These are phyloP conservation scores for Alternaria brassicae DNA, from an alignment of 2,329 filamentous ascomycete species.

Conservation along the genomic window DNA sequence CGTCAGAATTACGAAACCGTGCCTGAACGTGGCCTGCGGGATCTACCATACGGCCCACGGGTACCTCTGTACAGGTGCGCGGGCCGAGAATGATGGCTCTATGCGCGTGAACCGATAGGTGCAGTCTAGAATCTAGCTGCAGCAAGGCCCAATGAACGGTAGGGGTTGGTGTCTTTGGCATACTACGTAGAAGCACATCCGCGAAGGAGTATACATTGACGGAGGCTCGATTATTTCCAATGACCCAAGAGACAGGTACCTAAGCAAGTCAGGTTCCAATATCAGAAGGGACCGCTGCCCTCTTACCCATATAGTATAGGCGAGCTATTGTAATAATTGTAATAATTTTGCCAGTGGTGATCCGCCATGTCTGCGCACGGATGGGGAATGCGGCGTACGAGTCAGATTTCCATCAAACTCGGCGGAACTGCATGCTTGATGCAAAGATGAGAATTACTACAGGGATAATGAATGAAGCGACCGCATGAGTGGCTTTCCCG, in stretches of 20 bases:
- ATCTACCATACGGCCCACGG: background rate
- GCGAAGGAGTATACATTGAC: background rate
- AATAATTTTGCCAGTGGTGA: background rate
- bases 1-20: background rate
- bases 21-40: background rate
- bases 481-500: constrained; percentile 6
- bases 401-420: background rate
- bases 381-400: constrained; percentile 2
- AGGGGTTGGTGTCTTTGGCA: background rate
- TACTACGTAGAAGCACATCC: background rate
- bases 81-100: background rate
- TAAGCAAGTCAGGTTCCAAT: background rate
- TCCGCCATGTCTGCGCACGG: background rate
- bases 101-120: background rate
- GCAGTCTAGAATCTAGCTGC: background rate
- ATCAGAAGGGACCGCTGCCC: background rate
- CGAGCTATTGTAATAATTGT: background rate
- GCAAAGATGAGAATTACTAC: constrained; percentile 2
- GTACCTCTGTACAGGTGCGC: background rate
- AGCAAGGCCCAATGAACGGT: background rate
- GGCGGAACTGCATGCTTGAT: background rate
- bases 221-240: background rate
- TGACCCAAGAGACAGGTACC: background rate
- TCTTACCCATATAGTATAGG: background rate
- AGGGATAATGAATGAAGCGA: background rate